Evolutionary conservation across 2,329 filamentous ascomycete species (phyloP).

Genomic region (Metarhizium humberi): DNA sequence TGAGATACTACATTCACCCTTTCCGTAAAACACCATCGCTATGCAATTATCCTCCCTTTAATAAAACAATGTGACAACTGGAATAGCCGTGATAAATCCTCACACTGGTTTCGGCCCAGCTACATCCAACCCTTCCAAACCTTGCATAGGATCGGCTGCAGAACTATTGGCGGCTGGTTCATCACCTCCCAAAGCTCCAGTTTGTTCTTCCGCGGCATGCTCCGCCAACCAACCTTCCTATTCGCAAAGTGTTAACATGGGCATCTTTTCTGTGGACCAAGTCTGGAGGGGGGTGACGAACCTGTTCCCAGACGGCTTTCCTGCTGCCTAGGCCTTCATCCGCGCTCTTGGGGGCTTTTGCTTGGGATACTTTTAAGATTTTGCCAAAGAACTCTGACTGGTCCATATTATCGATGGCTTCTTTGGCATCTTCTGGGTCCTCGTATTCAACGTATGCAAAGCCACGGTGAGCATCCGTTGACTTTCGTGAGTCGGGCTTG

Average conservation of each 20-base stretch:
- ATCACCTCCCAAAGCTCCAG: conserved; percentile 32
- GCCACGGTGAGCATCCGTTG: conserved; percentile 72
- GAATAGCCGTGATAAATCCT: conserved; percentile 14
- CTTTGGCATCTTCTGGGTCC: conserved; percentile 72
- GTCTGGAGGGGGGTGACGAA: conserved; percentile 30
- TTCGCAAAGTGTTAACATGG: neutral
- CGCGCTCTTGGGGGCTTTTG: conserved; percentile 83
- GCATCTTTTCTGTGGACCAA: neutral
- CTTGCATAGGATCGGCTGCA: conserved; percentile 86
- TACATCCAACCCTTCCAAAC: conserved; percentile 84
- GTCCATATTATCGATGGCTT: conserved; percentile 99
- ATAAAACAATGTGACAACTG: conserved; percentile 5
- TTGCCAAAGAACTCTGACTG: conserved; percentile 90
- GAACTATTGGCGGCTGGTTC: conserved; percentile 31
- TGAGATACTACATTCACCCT: conserved; percentile 13
- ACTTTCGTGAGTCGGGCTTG: conserved; percentile 74
- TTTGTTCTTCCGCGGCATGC: conserved; percentile 70
- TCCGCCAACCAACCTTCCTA: conserved; percentile 92
- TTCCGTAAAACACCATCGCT: conserved; percentile 34
- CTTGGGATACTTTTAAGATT: conserved; percentile 83
- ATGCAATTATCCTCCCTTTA: conserved; percentile 23
- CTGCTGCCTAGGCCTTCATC: conserved; percentile 86
- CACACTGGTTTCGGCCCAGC: conserved; percentile 78
- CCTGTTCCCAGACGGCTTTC: conserved; percentile 95
- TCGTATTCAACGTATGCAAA: conserved; percentile 98